Evolutionary conservation across 2,329 filamentous ascomycete species (phyloP), one percentile per base, ranked within the genome.

Genomic region (Capronia americana): DNA sequence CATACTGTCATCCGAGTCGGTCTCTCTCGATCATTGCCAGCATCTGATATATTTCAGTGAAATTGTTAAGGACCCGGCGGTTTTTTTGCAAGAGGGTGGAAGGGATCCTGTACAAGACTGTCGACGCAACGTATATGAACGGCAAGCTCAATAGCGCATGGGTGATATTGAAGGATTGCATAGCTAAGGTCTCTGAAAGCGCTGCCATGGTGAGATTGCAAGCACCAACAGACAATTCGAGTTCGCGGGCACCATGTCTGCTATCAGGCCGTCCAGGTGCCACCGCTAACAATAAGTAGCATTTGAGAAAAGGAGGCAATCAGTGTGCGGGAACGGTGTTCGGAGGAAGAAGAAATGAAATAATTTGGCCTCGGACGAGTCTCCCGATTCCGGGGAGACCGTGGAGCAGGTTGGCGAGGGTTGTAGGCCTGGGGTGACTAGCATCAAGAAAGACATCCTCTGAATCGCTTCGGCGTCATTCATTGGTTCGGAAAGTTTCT

Each of bases 21-120:
- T 63, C 54, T 32, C 23, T 46, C 23, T 30, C 32, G 24, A 63
- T 6, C 54, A 63, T 56, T 24, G 54, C 50, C 30, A 59, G 30
- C 41, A 63, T 58, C 20, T 53, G 46, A 38, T 67, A 65, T 20
- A 61, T 48, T 3, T 32, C 12, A 12, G 64, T 69, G 53, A 67
- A 58, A 44, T 67, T 67, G 48, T 86, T 87, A 41, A 89, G 74
- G 58, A 88, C 79, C 0, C 88, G 88, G 0, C 88, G 88, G 88
- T 69, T 89, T 89, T 65, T 85, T 86, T 20, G 87, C 83, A 14
- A 90, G 77, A 3, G 88, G 87, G 73, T 90, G 88, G 30, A 71
- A 66, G 32, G 65, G 26, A 71, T 57, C 51, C 57, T 56, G 46
- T 69, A 65, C 5, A 69, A n/a, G 20, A 66, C 50, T 10, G 44